Evolutionary conservation across 2,329 filamentous ascomycete species (phyloP), one percentile per base, ranked within the genome.

Genomic region (Aureobasidium sp.): DNA sequence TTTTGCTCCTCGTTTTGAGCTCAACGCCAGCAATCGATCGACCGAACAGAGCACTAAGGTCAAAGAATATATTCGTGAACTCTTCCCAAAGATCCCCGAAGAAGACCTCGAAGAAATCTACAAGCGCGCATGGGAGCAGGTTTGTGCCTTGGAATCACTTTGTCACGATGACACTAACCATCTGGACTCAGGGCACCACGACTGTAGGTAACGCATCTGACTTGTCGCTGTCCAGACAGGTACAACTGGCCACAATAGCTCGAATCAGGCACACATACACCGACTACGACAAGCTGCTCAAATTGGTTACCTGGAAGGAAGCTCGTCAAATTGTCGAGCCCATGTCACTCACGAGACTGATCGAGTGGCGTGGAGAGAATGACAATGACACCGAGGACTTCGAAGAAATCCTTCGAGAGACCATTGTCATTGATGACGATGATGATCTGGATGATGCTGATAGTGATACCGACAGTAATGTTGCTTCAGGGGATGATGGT

Each of bases 221-320:
- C 62, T 72, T 86, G 24, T 75, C 81, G 15, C 73, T 86, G 36
- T 76, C 82, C 61, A 80, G 82, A 61, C 78, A 83, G 68, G 83
- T 83, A 24, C 83, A 87, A 68, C 76, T 87, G 63, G 84, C 84
- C 43, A 82, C 84, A 32, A 80, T 83, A 47, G 84, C 84, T 36
- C 82, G 85, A 67, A 84, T 87, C 65, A 80, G 84, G 47, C 84
- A 87, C 68, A 71, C 76, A 15, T 84, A 86, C 68, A 87, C 84
- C 65, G 76, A 84, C 64, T 87, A 87, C 70, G 84, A 87, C 70
- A 77, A 77, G 48, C 75, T 86, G 46, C 73, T 87, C 41, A 80
- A 78, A 64, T 74, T 74, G 13, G 79, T 77, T 5, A 65, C 67
- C 41, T 86, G 82, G 73, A 76, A 78, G 63, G 79, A 83, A 63